Evolutionary conservation across 139 green algal species (phyloP), one percentile per base, ranked within the genome.

Genomic region (Closterium sp.): DNA sequence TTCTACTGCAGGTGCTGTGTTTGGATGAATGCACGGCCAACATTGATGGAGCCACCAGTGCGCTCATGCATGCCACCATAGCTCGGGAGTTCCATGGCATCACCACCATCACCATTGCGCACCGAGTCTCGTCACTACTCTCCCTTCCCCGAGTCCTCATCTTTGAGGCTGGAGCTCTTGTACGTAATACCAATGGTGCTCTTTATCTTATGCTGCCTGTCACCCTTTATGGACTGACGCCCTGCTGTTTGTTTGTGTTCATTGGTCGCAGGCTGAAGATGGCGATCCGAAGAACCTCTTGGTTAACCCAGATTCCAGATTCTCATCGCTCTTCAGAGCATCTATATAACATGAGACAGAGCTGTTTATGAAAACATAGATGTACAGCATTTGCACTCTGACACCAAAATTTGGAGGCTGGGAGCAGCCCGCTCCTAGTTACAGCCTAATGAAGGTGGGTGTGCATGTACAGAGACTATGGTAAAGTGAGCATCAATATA

Each of bases 21-120:
- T 43, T 91, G 64, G 88, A 88, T 33, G 88, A 87, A 88, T 91
- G 88, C 69, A 91, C 34, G 66, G 88, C 88, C 64, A 32, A 86
- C 8, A 43, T 91, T 76, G 55, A 76, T 76, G 55, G 16, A 28
- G 55, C 55, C 55, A 28, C 36, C 1, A 76, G 55, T 76, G 55
- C 55, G 25, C 55, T 76, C 55, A 76, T 76, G 55, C 55, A 76
- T 76, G 55, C 55, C 55, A 76, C 55, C 4, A 76, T 28, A 76
- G 55, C 55, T 76, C 55, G 55, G 55, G 55, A 76, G 55, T 76
- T 76, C 55, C 55, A 76, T 28, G 55, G 55, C 1, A 19, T 76
- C 55, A 76, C 55, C 55, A 76, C 55, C 55, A 76, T 76, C 55
- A 76, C 55, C 55, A 76, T 76, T 76, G 55, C 55, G 55, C 55